A percentile compares a stretch with the other conserved stretches of the same genome.
phyloP scores from a whole-genome alignment of 352 stramenopile genomes.

The Phytopythium chamaehyphon region DNA sequence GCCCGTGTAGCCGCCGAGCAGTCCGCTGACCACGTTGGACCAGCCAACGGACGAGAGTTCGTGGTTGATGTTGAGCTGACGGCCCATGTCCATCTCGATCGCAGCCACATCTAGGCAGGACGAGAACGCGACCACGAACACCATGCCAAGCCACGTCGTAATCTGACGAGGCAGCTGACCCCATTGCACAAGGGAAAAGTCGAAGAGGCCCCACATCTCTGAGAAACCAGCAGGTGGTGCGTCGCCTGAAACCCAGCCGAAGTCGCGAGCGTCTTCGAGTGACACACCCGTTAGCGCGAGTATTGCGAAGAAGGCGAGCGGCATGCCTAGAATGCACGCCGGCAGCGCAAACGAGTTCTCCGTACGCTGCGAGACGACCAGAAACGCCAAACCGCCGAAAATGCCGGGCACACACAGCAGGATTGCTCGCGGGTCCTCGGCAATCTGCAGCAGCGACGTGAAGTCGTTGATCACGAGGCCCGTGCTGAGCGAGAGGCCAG shows the following conservation, averaged over 20 bases:
- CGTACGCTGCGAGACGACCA: constrained; percentile 79
- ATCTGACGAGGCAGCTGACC: constrained; percentile 87
- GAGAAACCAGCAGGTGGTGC: constrained; percentile 53
- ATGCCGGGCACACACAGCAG: constrained; percentile 85
- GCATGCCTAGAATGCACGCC: constrained; percentile 85
- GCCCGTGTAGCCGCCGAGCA: constrained; percentile 96
- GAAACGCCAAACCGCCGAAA: constrained; percentile 73
- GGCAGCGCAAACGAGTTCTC: constrained; percentile 74
- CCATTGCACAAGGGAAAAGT: constrained; percentile 91
- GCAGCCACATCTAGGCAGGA: constrained; percentile 96
- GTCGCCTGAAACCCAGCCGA: constrained; percentile 88
- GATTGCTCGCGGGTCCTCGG: constrained; percentile 51
- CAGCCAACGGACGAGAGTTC: constrained; percentile 93
- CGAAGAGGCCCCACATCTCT: constrained; percentile 87
- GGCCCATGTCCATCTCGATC: constrained; percentile 96
- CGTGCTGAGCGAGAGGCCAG: constrained; percentile 90
- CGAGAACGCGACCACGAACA: constrained; percentile 96
- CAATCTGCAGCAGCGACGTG: constrained; percentile 71
- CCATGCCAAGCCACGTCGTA: constrained; percentile 93
- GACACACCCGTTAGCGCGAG: constrained; percentile 72
- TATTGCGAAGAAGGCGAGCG: constrained; percentile 87
- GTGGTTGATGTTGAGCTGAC: constrained; percentile 93
- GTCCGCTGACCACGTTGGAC: constrained; percentile 94
- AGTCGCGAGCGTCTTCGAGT: constrained; percentile 88
- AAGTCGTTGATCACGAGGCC: constrained; percentile 88